Evolutionary conservation across 75 land plant species (phyloP), one percentile per base, ranked within the genome.

Genomic region (Ceratopteris richardii): DNA sequence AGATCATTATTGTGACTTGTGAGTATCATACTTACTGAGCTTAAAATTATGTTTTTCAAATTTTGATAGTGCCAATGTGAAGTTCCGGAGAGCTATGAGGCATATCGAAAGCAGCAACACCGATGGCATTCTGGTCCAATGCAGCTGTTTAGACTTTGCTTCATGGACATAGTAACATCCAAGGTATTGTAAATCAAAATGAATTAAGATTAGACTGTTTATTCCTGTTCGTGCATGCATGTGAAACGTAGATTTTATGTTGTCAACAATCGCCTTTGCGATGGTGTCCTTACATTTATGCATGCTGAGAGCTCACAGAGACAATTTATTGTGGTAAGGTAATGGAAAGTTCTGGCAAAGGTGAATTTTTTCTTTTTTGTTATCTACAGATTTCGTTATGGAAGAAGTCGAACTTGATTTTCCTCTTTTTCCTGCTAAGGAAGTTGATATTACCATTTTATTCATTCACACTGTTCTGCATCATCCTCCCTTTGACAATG

Each of bases 401-500:
- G 74, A 86, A 82, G 78, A 89, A 89, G 58, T 75, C 73, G n/a
- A 89, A 89, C 51, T 46, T 89, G 51, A 77, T 86, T 13, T 70
- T 89, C 1, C 80, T 86, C 9, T 89, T 86, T 75, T 89, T 86
- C 68, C 75, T 89, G 28, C 57, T 86, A 57, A 82, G 91, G 56
- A 89, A 83, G 61, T 68, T 89, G 7, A 80, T 89, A 43, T 80
- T 89, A 29, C 95, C 95, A 13, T 89, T 89, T 66, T 86, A 86
- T 65, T 89, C 95, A 26, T 89, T 86, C 80, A 89, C 84, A 37
- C 72, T 89, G 42, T 89, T 89, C 54, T 86, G 91, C 76, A 72
- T 89, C 14, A 83, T 89, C 57, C 91, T 86, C 40, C 95, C 92
- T 27, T 51, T 90, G 69, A 83, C 92, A 30, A 90, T 90, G 90